phyloP scores from a whole-genome alignment of 768 basidiomycete species.

The Paxillus involutus region DNA sequence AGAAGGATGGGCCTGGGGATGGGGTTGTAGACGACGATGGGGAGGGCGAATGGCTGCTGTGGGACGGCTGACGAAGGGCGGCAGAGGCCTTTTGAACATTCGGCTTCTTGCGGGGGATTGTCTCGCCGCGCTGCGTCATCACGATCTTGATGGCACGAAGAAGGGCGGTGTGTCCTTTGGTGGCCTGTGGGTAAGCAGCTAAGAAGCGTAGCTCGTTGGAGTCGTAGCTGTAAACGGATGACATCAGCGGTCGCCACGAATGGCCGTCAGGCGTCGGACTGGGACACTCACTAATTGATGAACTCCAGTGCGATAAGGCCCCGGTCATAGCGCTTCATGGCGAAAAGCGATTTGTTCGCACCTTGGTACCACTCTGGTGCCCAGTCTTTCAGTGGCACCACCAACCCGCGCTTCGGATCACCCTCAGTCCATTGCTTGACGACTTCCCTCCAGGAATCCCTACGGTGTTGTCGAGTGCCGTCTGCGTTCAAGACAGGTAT shows the following conservation, averaged over 20 bases:
- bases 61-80: no score
- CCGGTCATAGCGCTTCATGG: background rate
- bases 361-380: background rate
- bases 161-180: background rate
- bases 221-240: background rate
- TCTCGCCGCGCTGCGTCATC: no score
- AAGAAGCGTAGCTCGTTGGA: background rate
- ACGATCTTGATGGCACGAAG: background rate
- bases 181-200: background rate
- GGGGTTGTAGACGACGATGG: no score
- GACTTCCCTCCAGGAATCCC: constrained; percentile 10
- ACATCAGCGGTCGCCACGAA: no score
- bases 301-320: background rate
- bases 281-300: background rate
- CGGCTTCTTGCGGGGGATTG: no score
- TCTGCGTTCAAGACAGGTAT: no score
- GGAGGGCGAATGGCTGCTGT: no score
- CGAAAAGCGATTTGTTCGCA: background rate
- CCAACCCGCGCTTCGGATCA: background rate
- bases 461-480: constrained; percentile 13
- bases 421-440: constrained; percentile 4
- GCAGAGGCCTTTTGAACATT: no score
- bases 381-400: constrained; percentile 7
- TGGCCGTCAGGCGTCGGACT: background rate
- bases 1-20: no score